Evolutionary conservation across 1,284 basidiomycete species (phyloP).

Genomic region (Tilletia setariae): DNA sequence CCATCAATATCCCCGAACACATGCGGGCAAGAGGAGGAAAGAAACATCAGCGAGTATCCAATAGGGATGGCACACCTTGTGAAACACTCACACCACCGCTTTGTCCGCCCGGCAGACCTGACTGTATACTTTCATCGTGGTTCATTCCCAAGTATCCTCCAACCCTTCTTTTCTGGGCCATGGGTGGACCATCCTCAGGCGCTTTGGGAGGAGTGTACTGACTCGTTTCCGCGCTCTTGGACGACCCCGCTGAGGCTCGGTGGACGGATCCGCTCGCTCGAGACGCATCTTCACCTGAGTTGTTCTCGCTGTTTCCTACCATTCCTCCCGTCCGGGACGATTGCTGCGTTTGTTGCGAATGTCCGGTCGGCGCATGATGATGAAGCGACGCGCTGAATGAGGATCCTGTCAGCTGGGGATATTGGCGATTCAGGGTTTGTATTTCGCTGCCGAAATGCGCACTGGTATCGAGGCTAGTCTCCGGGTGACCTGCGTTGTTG

Average conservation of each 20-base stretch:
- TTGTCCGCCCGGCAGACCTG: neutral
- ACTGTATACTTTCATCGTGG: neutral
- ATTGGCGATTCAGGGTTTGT: neutral
- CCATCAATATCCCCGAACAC: too few relatives aligned
- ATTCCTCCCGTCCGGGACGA: neutral
- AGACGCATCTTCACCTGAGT: neutral
- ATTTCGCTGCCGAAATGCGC: too few relatives aligned
- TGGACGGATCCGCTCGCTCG: neutral
- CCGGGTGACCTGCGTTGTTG: too few relatives aligned
- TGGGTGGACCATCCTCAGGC: neutral
- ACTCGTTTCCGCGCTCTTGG: too few relatives aligned
- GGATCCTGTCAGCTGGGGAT: neutral
- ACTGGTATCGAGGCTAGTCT: too few relatives aligned
- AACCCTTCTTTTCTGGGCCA: constrained; percentile 7
- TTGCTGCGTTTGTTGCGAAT: neutral
- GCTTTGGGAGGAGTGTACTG: too few relatives aligned
- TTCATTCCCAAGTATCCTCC: constrained; percentile 9
- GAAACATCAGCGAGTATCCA: too few relatives aligned
- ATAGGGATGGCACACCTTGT: neutral
- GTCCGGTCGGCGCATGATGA: neutral
- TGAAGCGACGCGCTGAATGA: neutral
- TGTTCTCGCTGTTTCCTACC: neutral
- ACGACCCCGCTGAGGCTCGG: too few relatives aligned
- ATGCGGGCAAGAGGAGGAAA: neutral
- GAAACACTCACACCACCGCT: constrained; percentile 1